Base-by-base conservation (phyloP, 2,329 filamentous ascomycete genomes). In the Dichotomopilus funicola region DNA sequence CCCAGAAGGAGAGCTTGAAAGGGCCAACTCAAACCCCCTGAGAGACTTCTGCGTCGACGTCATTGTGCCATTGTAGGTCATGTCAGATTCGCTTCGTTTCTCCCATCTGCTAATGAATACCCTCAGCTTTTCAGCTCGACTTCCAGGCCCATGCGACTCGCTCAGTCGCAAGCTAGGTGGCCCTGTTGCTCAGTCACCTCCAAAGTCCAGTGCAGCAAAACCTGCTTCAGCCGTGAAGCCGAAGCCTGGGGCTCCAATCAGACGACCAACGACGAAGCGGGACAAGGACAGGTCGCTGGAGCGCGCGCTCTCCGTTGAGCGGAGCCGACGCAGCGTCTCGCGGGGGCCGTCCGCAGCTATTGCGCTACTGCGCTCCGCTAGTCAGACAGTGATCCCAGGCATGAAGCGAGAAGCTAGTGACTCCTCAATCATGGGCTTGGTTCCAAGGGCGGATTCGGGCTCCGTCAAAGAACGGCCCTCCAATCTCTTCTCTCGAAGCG, bases 31-130 rank as follows among this genome's bases (percentile, higher is more conserved):
- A 0, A 88, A 91, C 65, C 82, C 86, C 6, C 72, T 91, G 6
- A 82, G 80, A 60, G 85, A 87, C 66, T 94, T 92, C 66, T 92
- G 88, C 65, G 77, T 88, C 12, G 88, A 94, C 66, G 86, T 94
- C 42, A 83, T 94, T 62, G 74, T 90, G 45, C 88, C 89, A 37
- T 92, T 92, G 82, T 86, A 73, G 77, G 82, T 71, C 6, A 35
- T 37, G 5, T 3, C 1, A 4, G 27, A 6, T 2, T 12, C 13
- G 3, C 10, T 40, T 4, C 3, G 27, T 12, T 35, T 40, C 6
- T 3, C 11, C 12, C 5, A 1, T 12, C 19, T 11, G 46, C 74
- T 80, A 61, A 80, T 52, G 31, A 40, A 51, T 34, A 56, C 49
- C 38, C 8, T 37, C 58, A 87, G 83, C 71, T 94, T 90, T 67